Percentiles rank a stretch among this genome's conserved stretches.
Conservation (phyloP, 139 green algal genomes). For the Haematococcus sp. region DNA sequence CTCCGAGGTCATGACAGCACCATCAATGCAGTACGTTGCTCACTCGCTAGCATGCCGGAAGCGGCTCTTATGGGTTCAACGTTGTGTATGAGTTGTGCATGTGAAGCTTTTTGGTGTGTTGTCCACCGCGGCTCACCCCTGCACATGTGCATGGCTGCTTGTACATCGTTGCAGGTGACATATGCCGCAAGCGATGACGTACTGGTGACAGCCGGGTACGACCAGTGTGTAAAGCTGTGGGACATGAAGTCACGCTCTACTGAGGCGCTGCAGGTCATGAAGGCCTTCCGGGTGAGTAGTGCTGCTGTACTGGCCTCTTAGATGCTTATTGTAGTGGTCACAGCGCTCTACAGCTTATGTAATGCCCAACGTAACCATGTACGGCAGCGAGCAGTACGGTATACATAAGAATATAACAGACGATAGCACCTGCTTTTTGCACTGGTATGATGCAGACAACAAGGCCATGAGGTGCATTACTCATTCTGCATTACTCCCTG, state of each 20-base stretch:
- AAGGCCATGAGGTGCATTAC: too few relatives aligned
- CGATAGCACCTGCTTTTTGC: too few relatives aligned
- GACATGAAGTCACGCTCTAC: constrained; percentile 78
- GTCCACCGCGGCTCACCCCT: too few relatives aligned
- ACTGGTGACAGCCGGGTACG: constrained; percentile 85
- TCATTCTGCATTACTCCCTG: too few relatives aligned
- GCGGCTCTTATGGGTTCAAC: too few relatives aligned
- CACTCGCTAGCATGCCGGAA: neutral
- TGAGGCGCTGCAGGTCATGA: constrained; percentile 81
- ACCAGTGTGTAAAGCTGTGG: constrained; percentile 87
- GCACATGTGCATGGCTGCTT: too few relatives aligned
- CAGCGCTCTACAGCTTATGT: neutral
- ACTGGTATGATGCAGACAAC: too few relatives aligned
- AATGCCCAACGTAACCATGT: neutral
- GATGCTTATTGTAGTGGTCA: too few relatives aligned
- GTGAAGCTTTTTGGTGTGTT: too few relatives aligned
- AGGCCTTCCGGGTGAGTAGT: constrained; percentile 57
- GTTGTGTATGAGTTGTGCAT: too few relatives aligned
- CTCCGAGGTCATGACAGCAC: constrained; percentile 86
- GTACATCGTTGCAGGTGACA: constrained; percentile 48
- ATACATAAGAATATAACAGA: too few relatives aligned
- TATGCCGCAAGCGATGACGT: constrained; percentile 68
- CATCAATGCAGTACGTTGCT: constrained; percentile 66
- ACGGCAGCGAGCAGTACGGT: neutral
- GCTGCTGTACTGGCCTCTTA: neutral